These are phyloP conservation scores for Calonectria ilicicola DNA, from an alignment of 2,329 filamentous ascomycete genomes.

Conservation along the genomic window DNA sequence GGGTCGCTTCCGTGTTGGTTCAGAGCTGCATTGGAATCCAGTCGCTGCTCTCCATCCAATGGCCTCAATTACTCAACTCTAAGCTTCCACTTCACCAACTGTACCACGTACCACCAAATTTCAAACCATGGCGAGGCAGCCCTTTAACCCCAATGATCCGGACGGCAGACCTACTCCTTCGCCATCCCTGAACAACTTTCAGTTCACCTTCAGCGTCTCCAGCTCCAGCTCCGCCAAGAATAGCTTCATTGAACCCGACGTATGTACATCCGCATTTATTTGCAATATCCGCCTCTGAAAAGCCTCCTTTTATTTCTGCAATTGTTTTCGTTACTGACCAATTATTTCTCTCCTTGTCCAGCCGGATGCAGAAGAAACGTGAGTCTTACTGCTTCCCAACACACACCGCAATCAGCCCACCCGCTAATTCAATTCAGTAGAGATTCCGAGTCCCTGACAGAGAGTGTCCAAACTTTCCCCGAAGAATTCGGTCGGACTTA, in stretches of 20 bases:
- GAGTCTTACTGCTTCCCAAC: constrained; percentile 21
- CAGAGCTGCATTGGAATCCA: constrained; percentile 15
- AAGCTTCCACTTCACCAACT: constrained; percentile 3
- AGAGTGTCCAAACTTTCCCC: constrained; percentile 56
- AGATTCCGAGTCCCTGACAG: constrained; percentile 53
- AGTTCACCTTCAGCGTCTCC: constrained; percentile 50
- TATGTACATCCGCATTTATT: constrained; percentile 32
- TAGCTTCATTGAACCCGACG: constrained; percentile 49
- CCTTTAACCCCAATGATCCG: constrained; percentile 19
- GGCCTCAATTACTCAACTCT: constrained; percentile 10
- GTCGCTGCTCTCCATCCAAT: constrained; percentile 15
- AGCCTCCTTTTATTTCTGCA: background rate
- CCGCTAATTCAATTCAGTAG: constrained; percentile 22
- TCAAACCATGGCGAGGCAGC: constrained; percentile 31
- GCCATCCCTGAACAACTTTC: constrained; percentile 38
- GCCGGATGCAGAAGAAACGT: constrained; percentile 39
- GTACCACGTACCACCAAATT: constrained; percentile 11
- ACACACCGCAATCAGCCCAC: constrained; percentile 25
- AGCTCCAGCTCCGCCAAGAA: constrained; percentile 40
- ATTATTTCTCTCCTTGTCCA: constrained; percentile 20
- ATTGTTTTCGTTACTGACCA: constrained; percentile 30
- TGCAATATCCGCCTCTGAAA: background rate
- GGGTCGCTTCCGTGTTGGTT: constrained; percentile 19
- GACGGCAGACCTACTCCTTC: constrained; percentile 30
- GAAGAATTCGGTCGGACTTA: constrained; percentile 60